Evolutionary conservation across 2,329 filamentous ascomycete species (phyloP).

Genomic region (Penicillium occitanis): DNA sequence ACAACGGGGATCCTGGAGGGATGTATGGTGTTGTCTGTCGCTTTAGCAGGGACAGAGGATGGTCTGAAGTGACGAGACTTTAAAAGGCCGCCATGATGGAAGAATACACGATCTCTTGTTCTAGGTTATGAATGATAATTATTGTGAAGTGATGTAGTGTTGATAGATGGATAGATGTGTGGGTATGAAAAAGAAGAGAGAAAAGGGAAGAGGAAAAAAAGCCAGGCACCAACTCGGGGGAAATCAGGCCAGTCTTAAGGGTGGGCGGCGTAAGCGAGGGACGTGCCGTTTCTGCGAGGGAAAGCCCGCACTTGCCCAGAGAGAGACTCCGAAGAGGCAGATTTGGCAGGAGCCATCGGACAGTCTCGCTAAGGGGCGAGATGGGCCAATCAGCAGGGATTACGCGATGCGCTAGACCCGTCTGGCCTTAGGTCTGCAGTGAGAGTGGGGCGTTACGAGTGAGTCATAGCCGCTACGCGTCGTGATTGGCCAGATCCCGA

Average conservation of each 20-base stretch:
- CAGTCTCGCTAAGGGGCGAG: background rate
- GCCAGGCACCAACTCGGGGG: slow-evolving; percentile 38
- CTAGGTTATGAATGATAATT: background rate
- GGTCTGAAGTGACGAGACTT: slow-evolving; percentile 27
- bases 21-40: slow-evolving; percentile 44
- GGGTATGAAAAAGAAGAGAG: slow-evolving; percentile 24
- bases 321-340: slow-evolving; percentile 13
- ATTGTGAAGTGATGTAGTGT: background rate
- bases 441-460: background rate
- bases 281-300: background rate
- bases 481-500: slow-evolving; percentile 7
- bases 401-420: background rate
- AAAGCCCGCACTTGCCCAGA: slow-evolving; percentile 11
- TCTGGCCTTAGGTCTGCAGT: background rate
- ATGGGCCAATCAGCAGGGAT: background rate
- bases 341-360: slow-evolving; percentile 5
- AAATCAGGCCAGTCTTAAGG: slow-evolving; percentile 42
- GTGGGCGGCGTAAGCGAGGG: slow-evolving; percentile 19
- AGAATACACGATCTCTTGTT: slow-evolving; percentile 5
- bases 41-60: slow-evolving; percentile 37
- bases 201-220: slow-evolving; percentile 25
- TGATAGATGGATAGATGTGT: slow-evolving; percentile 19
- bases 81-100: slow-evolving; percentile 43
- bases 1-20: slow-evolving; percentile 32
- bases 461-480: slow-evolving; percentile 12